These are phyloP conservation scores for Oemleria cerasiformis DNA, from an alignment of 306 rosid genomes.

Conservation along the genomic window DNA sequence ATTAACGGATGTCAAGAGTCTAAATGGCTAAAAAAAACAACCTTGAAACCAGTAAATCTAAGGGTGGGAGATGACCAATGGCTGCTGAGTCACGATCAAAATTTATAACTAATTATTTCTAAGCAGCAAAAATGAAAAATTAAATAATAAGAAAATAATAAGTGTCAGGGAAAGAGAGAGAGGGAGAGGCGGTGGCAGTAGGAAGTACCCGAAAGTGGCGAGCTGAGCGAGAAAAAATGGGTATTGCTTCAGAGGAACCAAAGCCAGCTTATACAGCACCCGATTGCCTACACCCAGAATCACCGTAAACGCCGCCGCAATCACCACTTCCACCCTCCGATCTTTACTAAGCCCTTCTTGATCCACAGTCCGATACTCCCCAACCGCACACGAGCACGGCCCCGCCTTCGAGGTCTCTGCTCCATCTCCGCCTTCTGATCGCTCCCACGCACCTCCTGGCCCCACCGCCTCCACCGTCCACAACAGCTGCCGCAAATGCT, in stretches of 20 bases:
- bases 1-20: too few relatives aligned
- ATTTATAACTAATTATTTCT: background rate
- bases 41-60: background rate
- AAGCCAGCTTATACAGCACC: constrained; percentile 78
- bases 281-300: constrained; percentile 77
- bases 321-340: constrained; percentile 53
- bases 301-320: constrained; percentile 64
- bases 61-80: background rate
- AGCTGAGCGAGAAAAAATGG: constrained; percentile 96
- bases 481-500: constrained; percentile 11
- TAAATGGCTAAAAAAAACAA: too few relatives aligned
- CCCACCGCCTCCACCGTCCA: constrained; percentile 36
- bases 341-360: constrained; percentile 19
- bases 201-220: constrained; percentile 79
- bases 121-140: background rate
- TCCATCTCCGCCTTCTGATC: constrained; percentile 33
- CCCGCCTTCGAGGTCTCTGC: background rate
- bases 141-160: background rate
- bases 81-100: background rate
- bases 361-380: constrained; percentile 26
- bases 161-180: background rate
- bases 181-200: background rate
- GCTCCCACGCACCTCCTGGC: constrained; percentile 36
- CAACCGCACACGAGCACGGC: constrained; percentile 42
- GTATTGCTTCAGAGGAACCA: constrained; percentile 81